phyloP scores from a whole-genome alignment of 2,329 filamentous ascomycete genomes.

The Paracorniculantispora psalliotae region DNA sequence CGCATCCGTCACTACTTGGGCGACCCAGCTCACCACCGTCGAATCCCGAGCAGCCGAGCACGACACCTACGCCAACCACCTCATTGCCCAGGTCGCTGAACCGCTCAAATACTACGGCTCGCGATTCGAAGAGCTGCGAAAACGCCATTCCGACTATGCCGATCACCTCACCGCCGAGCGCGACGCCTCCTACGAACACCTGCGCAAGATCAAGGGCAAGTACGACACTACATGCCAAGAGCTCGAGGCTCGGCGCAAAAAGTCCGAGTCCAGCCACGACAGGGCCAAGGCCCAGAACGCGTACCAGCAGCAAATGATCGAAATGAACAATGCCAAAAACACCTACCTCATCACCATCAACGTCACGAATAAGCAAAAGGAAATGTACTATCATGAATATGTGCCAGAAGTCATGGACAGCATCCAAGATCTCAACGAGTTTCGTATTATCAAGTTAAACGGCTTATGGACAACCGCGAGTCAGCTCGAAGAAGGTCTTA shows the following conservation, averaged over 20 bases:
- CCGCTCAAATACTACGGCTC: constrained; percentile 70
- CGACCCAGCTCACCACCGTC: constrained; percentile 83
- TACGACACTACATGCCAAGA: constrained; percentile 93
- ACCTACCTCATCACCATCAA: constrained; percentile 96
- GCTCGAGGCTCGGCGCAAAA: constrained; percentile 90
- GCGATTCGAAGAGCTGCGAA: constrained; percentile 87
- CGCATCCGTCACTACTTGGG: constrained; percentile 95
- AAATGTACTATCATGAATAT: constrained; percentile 96
- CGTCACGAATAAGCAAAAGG: constrained; percentile 95
- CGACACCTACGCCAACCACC: constrained; percentile 73
- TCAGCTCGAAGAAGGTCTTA: constrained; percentile 71
- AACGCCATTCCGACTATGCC: constrained; percentile 84
- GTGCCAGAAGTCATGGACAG: constrained; percentile 90
- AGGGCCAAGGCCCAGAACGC: constrained; percentile 86
- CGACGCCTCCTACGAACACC: constrained; percentile 74
- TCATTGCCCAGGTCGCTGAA: constrained; percentile 77
- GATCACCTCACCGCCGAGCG: constrained; percentile 84
- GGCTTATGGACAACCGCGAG: constrained; percentile 77
- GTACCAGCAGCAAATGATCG: constrained; percentile 85
- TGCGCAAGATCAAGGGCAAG: constrained; percentile 87
- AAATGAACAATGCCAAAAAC: constrained; percentile 98
- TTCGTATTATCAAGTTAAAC: constrained; percentile 78
- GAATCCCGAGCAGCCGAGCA: constrained; percentile 86
- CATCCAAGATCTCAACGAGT: constrained; percentile 89
- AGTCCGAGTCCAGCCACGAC: constrained; percentile 90